These are phyloP conservation scores for Verticillium nubilum DNA, from an alignment of 2,329 filamentous ascomycete genomes.

Conservation along the genomic window DNA sequence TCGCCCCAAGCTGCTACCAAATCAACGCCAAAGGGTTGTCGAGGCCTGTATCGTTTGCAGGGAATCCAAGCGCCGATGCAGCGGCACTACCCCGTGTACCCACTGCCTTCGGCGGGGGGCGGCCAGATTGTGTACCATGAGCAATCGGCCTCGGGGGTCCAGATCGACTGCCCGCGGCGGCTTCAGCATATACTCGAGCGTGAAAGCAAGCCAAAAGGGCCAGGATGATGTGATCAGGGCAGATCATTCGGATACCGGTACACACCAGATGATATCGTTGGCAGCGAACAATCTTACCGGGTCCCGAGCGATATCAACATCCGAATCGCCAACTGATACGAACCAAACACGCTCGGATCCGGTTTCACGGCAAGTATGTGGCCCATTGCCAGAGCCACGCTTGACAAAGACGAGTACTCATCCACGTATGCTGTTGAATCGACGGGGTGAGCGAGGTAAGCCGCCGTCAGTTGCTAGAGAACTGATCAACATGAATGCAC, in stretches of 20 bases:
- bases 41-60: constrained; percentile 44
- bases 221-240: neutral
- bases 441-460: constrained; percentile 45
- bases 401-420: constrained; percentile 6
- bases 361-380: constrained; percentile 3
- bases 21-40: constrained; percentile 40
- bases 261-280: neutral
- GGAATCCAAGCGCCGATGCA: constrained; percentile 46
- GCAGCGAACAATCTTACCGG: neutral
- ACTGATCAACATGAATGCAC: no score
- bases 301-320: constrained; percentile 19
- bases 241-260: neutral
- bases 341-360: constrained; percentile 7
- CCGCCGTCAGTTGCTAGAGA: no score
- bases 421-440: constrained; percentile 43
- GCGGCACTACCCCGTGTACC: constrained; percentile 40
- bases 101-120: constrained; percentile 39
- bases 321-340: constrained; percentile 19
- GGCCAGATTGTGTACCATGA: constrained; percentile 28
- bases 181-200: no score
- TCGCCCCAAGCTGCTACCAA: constrained; percentile 43
- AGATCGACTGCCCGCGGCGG: constrained; percentile 7
- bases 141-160: constrained; percentile 23
- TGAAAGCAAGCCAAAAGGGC: neutral
- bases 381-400: constrained; percentile 3